Evolutionary conservation across 371 early-diverging fungal species (phyloP).

Genomic region (Mucor ambiguus): DNA sequence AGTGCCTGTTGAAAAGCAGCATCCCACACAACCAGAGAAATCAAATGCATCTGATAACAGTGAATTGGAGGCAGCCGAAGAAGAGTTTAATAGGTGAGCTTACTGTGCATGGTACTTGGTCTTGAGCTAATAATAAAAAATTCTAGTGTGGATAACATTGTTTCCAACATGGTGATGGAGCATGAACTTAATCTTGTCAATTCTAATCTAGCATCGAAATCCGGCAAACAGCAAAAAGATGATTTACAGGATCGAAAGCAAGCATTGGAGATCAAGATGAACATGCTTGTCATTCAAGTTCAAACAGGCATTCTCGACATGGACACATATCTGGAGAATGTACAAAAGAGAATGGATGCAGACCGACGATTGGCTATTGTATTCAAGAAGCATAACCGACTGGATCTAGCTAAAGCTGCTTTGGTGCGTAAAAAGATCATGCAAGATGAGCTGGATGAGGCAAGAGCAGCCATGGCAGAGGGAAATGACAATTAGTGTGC

Average conservation of each 20-base stretch:
- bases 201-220: constrained; percentile 49
- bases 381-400: constrained; percentile 66
- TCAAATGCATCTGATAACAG: constrained; percentile 11
- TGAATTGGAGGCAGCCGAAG: constrained; percentile 53
- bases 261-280: constrained; percentile 78
- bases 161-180: constrained; percentile 81
- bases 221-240: constrained; percentile 52
- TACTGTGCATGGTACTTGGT: background rate
- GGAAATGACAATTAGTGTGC: background rate
- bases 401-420: constrained; percentile 74
- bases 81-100: constrained; percentile 52
- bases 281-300: constrained; percentile 79
- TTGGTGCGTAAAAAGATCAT: constrained; percentile 75
- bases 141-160: constrained; percentile 70
- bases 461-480: constrained; percentile 68
- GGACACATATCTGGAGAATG: constrained; percentile 63
- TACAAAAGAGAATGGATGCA: constrained; percentile 58
- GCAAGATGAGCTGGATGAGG: constrained; percentile 80
- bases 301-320: constrained; percentile 80
- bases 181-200: constrained; percentile 61
- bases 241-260: constrained; percentile 68
- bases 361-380: constrained; percentile 70
- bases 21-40: background rate
- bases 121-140: background rate
- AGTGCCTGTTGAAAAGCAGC: background rate